These are phyloP conservation scores for Penicillium waksmanii DNA, from an alignment of 495 filamentous ascomycete species.

Conservation along the genomic window DNA sequence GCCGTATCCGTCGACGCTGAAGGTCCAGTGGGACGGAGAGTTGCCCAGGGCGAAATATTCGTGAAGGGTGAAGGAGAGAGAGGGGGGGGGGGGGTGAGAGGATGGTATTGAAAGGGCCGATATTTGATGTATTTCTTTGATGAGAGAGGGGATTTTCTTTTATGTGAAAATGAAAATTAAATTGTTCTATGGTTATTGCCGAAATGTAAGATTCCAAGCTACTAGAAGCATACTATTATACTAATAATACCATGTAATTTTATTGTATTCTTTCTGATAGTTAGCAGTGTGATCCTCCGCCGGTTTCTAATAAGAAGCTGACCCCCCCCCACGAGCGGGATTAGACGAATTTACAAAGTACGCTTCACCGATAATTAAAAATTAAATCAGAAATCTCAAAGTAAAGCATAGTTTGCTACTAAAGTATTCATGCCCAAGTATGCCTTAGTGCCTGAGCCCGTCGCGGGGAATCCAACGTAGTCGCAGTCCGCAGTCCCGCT, in stretches of 20 bases:
- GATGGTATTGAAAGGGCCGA: neutral
- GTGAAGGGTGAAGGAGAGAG: neutral
- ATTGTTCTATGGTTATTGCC: too few relatives aligned
- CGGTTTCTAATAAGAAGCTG: neutral
- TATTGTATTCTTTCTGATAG: too few relatives aligned
- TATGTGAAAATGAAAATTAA: neutral
- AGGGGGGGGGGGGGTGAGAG: neutral
- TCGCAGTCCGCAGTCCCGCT: too few relatives aligned
- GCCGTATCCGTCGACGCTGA: conserved; percentile 70
- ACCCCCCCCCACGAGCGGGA: neutral
- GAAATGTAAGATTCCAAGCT: too few relatives aligned
- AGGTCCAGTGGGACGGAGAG: conserved; percentile 53
- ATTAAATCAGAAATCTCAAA: too few relatives aligned
- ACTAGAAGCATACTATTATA: too few relatives aligned
- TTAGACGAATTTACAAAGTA: too few relatives aligned
- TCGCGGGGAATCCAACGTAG: too few relatives aligned
- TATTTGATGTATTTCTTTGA: neutral
- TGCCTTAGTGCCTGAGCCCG: neutral
- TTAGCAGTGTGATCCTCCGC: too few relatives aligned
- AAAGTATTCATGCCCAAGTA: neutral
- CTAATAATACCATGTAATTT: too few relatives aligned
- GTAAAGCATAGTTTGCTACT: neutral
- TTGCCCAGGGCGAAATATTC: conserved; percentile 26
- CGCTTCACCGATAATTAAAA: too few relatives aligned
- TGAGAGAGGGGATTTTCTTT: neutral